phyloP scores from a whole-genome alignment of 1,284 basidiomycete species.

The Melampsora larici-populina region DNA sequence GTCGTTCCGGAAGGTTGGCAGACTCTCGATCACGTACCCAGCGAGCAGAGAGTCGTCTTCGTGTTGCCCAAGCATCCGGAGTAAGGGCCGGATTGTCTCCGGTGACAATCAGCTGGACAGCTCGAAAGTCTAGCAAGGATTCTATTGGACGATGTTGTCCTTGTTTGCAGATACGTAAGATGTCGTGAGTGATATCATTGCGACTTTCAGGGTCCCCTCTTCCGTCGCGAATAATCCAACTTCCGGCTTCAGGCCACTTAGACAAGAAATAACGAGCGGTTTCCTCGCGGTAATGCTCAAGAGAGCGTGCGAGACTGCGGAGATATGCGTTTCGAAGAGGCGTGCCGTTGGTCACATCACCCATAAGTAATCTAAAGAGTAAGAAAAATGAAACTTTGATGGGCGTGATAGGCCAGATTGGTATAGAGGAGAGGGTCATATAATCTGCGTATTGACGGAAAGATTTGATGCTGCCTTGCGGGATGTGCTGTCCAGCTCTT shows the following conservation, averaged over 20 bases:
- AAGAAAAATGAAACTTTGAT: constrained; percentile 18
- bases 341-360: constrained; percentile 18
- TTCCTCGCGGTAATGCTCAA: constrained; percentile 21
- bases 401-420: constrained; percentile 22
- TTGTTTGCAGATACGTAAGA: constrained; percentile 17
- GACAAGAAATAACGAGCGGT: constrained; percentile 14
- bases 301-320: constrained; percentile 14
- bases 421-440: constrained; percentile 9
- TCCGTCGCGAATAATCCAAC: constrained; percentile 29
- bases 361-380: constrained; percentile 16
- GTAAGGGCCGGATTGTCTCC: constrained; percentile 10
- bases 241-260: constrained; percentile 20
- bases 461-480: constrained; percentile 24
- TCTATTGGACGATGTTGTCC: constrained; percentile 12
- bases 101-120: constrained; percentile 7
- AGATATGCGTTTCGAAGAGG: constrained; percentile 15
- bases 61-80: constrained; percentile 21
- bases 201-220: constrained; percentile 23
- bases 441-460: constrained; percentile 26
- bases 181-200: constrained; percentile 27
- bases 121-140: constrained; percentile 6
- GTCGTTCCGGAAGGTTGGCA: constrained; percentile 12
- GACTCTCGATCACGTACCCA: constrained; percentile 25
- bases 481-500: constrained; percentile 15
- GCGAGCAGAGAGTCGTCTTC: constrained; percentile 12